Evolutionary conservation across 306 rosid species (phyloP), one percentile per base, ranked within the genome.

Genomic region (Prunus campanulata): DNA sequence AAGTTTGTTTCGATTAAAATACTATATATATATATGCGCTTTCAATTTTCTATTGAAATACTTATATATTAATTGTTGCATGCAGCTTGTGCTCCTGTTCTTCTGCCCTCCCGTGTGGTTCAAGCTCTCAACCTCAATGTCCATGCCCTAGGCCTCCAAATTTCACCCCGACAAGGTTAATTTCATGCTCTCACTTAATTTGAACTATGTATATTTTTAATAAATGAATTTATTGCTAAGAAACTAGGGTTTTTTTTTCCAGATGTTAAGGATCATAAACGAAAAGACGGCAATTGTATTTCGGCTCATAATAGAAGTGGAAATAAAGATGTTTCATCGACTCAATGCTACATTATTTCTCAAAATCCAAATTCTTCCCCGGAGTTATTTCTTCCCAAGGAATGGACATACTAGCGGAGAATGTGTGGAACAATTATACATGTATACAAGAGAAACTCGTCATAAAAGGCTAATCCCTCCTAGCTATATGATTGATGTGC

Each of bases 71-170:
- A 59, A 24, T 25, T 71, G 8, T 69, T 32, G 16, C 16, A 64
- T 48, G 77, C 81, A 91, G 97, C 78, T 49, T 89, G 91, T 72
- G 84, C 97, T n/a, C 89, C 93, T 0, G 90, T 91, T 39, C 86
- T 91, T 13, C 87, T 91, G 25, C 97, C 97, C 9, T 76, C 84
- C 0, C 87, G 95, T 9, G 95, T 91, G 59, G 86, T 91, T 74
- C 74, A 88, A 83, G 97, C 97, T 79, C 93, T 91, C 68, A 89
- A 91, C 56, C 90, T 91, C 42, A 81, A 91, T 61, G 93, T 91
- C 20, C 91, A 88, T 27, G 77, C 85, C 66, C 82, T 91, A 68
- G 90, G 93, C 62, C 62, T 87, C 52, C 93, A 89, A 73, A 48
- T 87, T 72, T 78, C 93, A 30, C 90, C 89, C 4, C 85, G 75